Percentiles rank a stretch among this genome's conserved stretches.
These are phyloP conservation scores for Penicillium lividum DNA, from an alignment of 495 filamentous ascomycete genomes.

Conservation along the genomic window DNA sequence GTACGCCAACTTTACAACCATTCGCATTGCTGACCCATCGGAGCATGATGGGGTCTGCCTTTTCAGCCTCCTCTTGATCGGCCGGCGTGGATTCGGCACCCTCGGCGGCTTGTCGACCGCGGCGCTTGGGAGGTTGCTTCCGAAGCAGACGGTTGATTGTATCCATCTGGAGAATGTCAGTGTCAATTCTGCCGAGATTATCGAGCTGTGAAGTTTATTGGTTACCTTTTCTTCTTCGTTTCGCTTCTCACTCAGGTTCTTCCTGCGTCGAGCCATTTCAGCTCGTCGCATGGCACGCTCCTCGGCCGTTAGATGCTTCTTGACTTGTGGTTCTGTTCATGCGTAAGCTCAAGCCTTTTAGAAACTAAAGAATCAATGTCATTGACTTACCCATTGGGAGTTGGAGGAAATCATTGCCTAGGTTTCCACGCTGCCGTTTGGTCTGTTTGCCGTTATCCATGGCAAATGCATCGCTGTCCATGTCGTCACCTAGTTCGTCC, in stretches of 20 bases:
- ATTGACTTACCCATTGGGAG: conserved; percentile 71
- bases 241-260: conserved; percentile 96
- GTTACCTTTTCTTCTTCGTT: conserved; percentile 97
- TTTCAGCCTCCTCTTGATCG: conserved; percentile 59
- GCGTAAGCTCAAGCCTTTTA: conserved; percentile 16
- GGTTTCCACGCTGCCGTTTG: conserved; percentile 76
- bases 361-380: neutral
- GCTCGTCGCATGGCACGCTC: conserved; percentile 92
- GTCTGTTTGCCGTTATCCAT: conserved; percentile 80
- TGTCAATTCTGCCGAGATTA: neutral
- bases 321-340: conserved; percentile 79
- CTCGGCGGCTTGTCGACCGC: conserved; percentile 53
- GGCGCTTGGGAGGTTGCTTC: conserved; percentile 90
- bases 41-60: conserved; percentile 67
- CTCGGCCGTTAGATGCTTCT: conserved; percentile 89
- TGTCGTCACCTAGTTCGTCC: conserved; percentile 61
- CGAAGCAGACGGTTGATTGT: conserved; percentile 97
- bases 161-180: conserved; percentile 66
- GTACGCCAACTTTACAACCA: conserved; percentile 71
- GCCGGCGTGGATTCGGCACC: conserved; percentile 47
- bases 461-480: conserved; percentile 63
- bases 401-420: conserved; percentile 74
- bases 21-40: conserved; percentile 75
- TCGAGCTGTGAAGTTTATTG: neutral
- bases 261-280: conserved; percentile 92